Evolutionary conservation across 1,284 basidiomycete species (phyloP).

Genomic region (Cryptococcus sp.): DNA sequence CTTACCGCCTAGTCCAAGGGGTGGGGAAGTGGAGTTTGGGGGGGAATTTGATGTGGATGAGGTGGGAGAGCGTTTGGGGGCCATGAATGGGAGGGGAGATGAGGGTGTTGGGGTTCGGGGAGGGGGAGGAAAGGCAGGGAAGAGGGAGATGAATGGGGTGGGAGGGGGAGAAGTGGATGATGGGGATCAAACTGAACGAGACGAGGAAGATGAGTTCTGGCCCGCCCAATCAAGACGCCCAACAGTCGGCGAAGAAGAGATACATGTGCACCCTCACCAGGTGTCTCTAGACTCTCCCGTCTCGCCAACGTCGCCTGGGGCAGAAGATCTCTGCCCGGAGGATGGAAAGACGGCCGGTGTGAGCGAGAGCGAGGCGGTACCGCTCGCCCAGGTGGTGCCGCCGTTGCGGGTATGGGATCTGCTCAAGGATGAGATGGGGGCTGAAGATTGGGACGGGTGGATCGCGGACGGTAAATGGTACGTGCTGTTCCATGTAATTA

Average conservation of each 20-base stretch:
- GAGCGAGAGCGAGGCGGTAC: neutral
- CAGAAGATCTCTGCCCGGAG: neutral
- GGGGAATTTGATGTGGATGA: slow-evolving; percentile 15
- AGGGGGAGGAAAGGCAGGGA: neutral
- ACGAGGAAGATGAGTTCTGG: slow-evolving; percentile 22
- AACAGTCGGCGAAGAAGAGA: slow-evolving; percentile 19
- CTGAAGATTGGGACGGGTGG: slow-evolving; percentile 48
- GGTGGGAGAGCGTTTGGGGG: slow-evolving; percentile 11
- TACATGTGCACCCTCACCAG: neutral
- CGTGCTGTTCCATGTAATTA: too few species aligned
- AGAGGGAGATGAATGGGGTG: neutral
- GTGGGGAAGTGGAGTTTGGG: slow-evolving; percentile 14
- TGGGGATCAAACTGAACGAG: neutral
- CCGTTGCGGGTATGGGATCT: slow-evolving; percentile 36
- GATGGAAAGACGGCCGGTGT: neutral
- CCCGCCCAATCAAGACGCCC: slow-evolving; percentile 23
- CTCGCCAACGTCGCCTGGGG: neutral
- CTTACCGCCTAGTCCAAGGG: slow-evolving; percentile 39
- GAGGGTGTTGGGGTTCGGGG: too few species aligned
- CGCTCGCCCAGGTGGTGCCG: neutral
- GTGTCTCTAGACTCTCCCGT: neutral
- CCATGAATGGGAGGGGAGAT: neutral
- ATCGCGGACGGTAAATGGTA: slow-evolving; percentile 49
- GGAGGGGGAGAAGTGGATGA: neutral
- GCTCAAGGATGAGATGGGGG: slow-evolving; percentile 45